Percentiles rank a stretch among this genome's conserved stretches.
Conservation (phyloP, 148 eudicot genomes). For the Silene latifolia region DNA sequence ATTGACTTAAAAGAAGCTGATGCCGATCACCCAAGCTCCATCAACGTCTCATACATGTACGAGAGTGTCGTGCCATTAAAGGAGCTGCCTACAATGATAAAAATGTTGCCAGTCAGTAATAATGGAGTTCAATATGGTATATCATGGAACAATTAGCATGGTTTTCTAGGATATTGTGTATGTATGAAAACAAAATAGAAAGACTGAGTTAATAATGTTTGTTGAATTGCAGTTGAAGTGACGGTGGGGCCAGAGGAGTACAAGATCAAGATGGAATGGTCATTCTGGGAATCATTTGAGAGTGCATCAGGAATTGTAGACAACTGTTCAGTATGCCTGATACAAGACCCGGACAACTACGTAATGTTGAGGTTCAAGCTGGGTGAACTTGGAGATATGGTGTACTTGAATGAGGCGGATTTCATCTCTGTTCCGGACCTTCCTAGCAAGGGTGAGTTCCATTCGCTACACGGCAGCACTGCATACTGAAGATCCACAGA, state of each 20-base stretch:
- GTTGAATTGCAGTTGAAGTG: constrained; percentile 2
- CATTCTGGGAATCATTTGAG: constrained; percentile 1
- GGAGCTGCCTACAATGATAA: not conserved
- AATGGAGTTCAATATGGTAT: not conserved
- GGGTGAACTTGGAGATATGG: not conserved
- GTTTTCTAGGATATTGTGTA: too few species aligned
- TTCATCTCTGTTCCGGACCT: not conserved
- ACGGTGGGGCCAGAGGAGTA: not conserved
- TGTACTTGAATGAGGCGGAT: not conserved
- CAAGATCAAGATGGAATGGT: not conserved
- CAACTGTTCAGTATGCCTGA: not conserved
- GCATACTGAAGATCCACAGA: too few species aligned
- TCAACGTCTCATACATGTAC: not conserved
- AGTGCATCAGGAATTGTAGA: not conserved
- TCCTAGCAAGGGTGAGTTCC: too few species aligned
- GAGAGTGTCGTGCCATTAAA: not conserved
- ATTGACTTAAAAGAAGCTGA: not conserved
- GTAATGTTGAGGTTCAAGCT: constrained; percentile 1
- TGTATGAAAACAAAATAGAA: too few species aligned
- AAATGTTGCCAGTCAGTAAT: not conserved
- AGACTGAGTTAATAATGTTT: too few species aligned
- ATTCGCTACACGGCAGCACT: too few species aligned
- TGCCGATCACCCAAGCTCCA: not conserved
- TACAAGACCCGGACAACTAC: not conserved
- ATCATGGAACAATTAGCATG: too few species aligned